Percentiles rank a stretch among this genome's conserved stretches.
Evolutionary conservation across 208 protist genomes (phyloP).

Genomic region (Trypanosoma theileri): DNA sequence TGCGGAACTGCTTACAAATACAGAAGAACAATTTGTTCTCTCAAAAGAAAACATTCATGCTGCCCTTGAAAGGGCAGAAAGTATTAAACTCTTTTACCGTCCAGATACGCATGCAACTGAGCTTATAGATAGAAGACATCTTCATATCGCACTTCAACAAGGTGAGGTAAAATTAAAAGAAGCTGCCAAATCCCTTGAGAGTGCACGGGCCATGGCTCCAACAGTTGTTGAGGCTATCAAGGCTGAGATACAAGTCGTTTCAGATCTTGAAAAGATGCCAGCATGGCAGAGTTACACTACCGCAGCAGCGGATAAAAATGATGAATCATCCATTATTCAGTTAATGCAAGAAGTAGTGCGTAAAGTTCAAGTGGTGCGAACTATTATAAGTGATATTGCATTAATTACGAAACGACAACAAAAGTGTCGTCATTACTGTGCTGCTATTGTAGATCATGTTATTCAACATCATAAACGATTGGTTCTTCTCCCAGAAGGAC

Average conservation of each 20-base stretch:
- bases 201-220: slow-evolving; percentile 14
- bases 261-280: slow-evolving; percentile 10
- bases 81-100: slow-evolving; percentile 23
- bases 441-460: slow-evolving; percentile 22
- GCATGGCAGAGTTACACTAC: slow-evolving; percentile 14
- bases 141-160: slow-evolving; percentile 6
- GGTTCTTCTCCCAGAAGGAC: slow-evolving; percentile 21
- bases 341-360: slow-evolving; percentile 29
- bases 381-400: slow-evolving; percentile 8
- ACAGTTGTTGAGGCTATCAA: slow-evolving; percentile 11
- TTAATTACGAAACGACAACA: slow-evolving; percentile 11
- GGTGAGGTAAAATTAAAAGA: slow-evolving; percentile 24
- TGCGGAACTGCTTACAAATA: slow-evolving; percentile 7
- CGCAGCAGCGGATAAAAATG: not conserved
- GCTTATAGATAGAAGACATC: slow-evolving; percentile 12
- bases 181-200: slow-evolving; percentile 7
- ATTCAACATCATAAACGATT: slow-evolving; percentile 25
- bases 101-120: slow-evolving; percentile 7
- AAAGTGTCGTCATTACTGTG: slow-evolving; percentile 18
- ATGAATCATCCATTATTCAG: not conserved
- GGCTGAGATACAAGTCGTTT: slow-evolving; percentile 1
- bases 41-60: slow-evolving; percentile 25
- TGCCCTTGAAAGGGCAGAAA: slow-evolving; percentile 7
- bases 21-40: not conserved
- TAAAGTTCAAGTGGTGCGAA: slow-evolving; percentile 20